Evolutionary conservation across 2,329 filamentous ascomycete genomes (phyloP), one percentile per base, ranked within the genome.

Genomic region (Fusarium pseudograminearum): DNA sequence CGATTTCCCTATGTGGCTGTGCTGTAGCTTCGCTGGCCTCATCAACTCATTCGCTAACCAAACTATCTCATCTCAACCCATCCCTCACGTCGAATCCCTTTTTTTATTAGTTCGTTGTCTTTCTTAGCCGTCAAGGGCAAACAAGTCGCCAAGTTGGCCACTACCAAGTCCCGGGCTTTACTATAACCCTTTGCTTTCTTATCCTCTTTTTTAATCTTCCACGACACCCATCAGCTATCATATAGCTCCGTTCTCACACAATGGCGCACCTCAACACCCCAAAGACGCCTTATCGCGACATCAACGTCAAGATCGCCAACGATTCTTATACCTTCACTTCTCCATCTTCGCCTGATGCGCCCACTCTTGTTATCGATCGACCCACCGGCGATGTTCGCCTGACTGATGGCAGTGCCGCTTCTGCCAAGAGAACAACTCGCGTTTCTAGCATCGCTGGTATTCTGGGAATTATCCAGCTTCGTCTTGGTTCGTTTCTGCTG

Each of bases 321-420:
- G 93, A 95, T 75, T 91, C 96, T 78, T 99, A 99, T 85, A 93
- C 94, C 75, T 99, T 99, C 81, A 94, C 93, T 40, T 99, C 96
- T 30, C 96, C 96, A 30, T 98, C 96, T 1, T 95, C 94, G 5
- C 94, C 94, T 66, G 90, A 94, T 81, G 91, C 94, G 30, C 93
- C 93, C 16, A 93, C 93, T 12, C 86, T 99, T 53, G 89, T 97
- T 16, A 88, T 99, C 71, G 96, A 98, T 77, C 89, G 96, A 56
- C 96, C 96, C 12, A 96, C 94, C 16, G 96, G 96, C 65, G 94
- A 98, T 80, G 83, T 98, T 54, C 89, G 94, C 65, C 86, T 99
- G 63, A 91, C 90, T 75, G 92, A 97, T 86, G 91, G 91, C 60
- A 88, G 91, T 70, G 83, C 94, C 48, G 85, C 91, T 54, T 89